Evolutionary conservation across 2,329 filamentous ascomycete genomes (phyloP), one percentile per base, ranked within the genome.

Genomic region (Pseudogymnoascus sp.): DNA sequence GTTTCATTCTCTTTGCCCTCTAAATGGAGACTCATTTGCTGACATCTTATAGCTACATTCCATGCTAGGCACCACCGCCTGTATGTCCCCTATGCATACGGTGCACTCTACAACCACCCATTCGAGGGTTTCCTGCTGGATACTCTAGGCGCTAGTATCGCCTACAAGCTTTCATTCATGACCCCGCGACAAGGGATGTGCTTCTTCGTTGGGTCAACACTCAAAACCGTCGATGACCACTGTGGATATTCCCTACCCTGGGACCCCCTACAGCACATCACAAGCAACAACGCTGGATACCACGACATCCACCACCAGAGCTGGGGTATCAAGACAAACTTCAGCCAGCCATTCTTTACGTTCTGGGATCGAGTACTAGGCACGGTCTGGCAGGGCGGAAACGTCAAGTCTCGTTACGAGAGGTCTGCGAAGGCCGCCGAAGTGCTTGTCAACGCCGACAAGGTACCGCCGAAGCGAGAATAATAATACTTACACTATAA

Each of bases 231-330:
- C 25, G 93, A 97, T 72, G 95, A 99, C 73, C 95, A 99, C 78
- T 97, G 93, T 75, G 95, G 95, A 67, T 99, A 97, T 73, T 82
- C 86, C n/a, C 88, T 99, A 65, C 95, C 95, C 1, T 97, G 89
- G 86, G 95, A 99, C 75, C 93, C 93, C 1, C 80, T 97, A 61
- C 93, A 97, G 80, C 87, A 89, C 72, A 82, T 97, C 65, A 96
- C 93, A 49, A 89, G 89, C 74, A 97, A 99, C 81, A 97, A 97
- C 69, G 93, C 95, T 25, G 88, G 88, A 37, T 99, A 97, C 76
- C 95, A 99, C 73, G 95, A 99, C 72, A 93, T 99, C 64, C 95
- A 99, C 77, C 95, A 99, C 78, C 95, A 99, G 77, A 96, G 90
- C 76, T 97, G 93, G 93, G 95, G 95, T 63, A 96, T 99, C 82